phyloP scores from a whole-genome alignment of 371 early-diverging fungal genomes.

The Rhizopus microsporus region DNA sequence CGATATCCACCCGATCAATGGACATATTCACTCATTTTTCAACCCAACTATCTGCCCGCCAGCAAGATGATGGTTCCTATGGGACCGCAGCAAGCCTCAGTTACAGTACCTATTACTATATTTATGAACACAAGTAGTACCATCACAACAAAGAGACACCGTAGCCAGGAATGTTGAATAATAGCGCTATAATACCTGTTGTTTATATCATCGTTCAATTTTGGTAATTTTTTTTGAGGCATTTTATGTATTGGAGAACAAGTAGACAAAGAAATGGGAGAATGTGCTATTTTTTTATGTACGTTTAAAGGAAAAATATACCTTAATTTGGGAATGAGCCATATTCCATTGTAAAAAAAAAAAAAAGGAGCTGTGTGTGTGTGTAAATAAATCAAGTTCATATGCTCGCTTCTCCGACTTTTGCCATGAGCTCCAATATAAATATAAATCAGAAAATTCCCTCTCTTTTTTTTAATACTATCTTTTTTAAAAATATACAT shows the following conservation, averaged over 20 bases:
- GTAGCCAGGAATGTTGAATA: background rate
- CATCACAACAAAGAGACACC: background rate
- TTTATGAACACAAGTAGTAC: background rate
- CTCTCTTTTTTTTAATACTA: too few species aligned
- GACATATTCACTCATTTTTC: slow-evolving; percentile 17
- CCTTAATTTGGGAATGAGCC: background rate
- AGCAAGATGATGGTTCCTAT: slow-evolving; percentile 5
- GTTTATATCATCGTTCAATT: background rate
- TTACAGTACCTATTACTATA: slow-evolving; percentile 9
- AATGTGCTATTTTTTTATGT: too few species aligned
- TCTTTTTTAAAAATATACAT: too few species aligned
- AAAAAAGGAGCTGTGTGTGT: too few species aligned
- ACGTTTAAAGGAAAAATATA: too few species aligned
- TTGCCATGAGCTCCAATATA: too few species aligned
- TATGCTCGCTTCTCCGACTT: background rate
- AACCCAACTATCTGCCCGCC: slow-evolving; percentile 11
- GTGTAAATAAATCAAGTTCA: background rate
- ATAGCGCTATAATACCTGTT: background rate
- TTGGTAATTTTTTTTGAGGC: background rate
- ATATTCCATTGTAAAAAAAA: background rate
- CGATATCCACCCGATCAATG: slow-evolving; percentile 21
- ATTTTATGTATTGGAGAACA: background rate
- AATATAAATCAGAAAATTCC: too few species aligned
- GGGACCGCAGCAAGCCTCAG: slow-evolving; percentile 7
- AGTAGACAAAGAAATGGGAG: too few species aligned